These are phyloP conservation scores for Diplodia seriata DNA, from an alignment of 2,329 filamentous ascomycete species.

Conservation along the genomic window DNA sequence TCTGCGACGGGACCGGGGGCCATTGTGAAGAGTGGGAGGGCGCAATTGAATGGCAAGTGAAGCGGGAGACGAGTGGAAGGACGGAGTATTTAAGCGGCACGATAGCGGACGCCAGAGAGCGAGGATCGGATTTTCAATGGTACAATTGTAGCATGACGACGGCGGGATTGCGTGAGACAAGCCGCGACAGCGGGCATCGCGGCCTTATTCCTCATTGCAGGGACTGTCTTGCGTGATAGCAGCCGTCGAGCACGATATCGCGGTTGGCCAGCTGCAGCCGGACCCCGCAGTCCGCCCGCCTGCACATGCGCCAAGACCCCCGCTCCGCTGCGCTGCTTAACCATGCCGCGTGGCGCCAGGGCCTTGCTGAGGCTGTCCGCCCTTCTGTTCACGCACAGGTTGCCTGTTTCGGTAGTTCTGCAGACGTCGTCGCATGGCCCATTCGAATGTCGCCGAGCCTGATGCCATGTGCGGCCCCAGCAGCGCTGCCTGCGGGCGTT, in stretches of 20 bases:
- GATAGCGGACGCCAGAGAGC: background rate
- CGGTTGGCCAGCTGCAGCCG: constrained; percentile 18
- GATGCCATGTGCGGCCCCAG: background rate
- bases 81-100: constrained; percentile 13
- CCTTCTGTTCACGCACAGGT: background rate
- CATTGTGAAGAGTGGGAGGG: constrained; percentile 25
- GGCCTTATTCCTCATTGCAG: constrained; percentile 25
- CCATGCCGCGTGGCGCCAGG: background rate
- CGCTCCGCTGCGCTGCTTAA: constrained; percentile 26
- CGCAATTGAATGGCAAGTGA: constrained; percentile 7
- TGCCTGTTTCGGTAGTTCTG: background rate
- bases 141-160: constrained; percentile 25
- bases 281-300: constrained; percentile 15
- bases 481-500: background rate
- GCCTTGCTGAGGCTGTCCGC: background rate
- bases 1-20: constrained; percentile 30
- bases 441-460: background rate
- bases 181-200: constrained; percentile 4
- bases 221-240: constrained; percentile 32
- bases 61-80: background rate
- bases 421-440: background rate
- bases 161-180: constrained; percentile 18
- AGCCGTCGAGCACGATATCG: constrained; percentile 31
- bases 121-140: constrained; percentile 25
- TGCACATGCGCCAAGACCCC: constrained; percentile 12